Percentiles rank a stretch among this genome's conserved stretches.
Evolutionary conservation across 257 asterid species (phyloP).

Genomic region (Datura wrightii): DNA sequence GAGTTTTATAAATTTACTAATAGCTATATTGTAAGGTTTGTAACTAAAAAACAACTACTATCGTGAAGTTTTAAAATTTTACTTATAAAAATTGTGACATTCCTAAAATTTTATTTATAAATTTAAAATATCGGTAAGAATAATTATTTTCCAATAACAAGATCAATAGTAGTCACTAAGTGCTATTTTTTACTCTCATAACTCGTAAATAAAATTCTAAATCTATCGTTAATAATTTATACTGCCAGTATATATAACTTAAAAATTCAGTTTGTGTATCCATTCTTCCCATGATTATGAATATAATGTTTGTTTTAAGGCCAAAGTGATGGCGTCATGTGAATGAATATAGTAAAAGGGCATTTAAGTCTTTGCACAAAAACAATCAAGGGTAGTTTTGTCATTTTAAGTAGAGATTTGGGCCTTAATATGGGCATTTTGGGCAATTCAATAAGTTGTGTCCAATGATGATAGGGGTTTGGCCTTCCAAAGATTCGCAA

Average conservation of each 20-base stretch:
- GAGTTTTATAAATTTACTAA: background rate
- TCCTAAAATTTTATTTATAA: background rate
- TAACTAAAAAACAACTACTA: background rate
- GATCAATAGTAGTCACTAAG: background rate
- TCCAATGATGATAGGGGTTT: slow-evolving; percentile 53
- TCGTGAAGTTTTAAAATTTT: background rate
- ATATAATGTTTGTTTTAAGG: slow-evolving; percentile 42
- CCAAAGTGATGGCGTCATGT: slow-evolving; percentile 64
- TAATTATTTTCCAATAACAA: background rate
- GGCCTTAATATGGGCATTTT: slow-evolving; percentile 36
- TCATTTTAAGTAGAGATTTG: background rate
- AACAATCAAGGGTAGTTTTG: background rate
- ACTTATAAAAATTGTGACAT: background rate
- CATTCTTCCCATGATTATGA: slow-evolving; percentile 43
- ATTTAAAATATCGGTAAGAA: background rate
- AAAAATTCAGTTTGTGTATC: background rate
- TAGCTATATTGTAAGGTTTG: background rate
- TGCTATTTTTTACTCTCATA: background rate
- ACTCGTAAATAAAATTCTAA: background rate
- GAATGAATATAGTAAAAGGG: slow-evolving; percentile 55
- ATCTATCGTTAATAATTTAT: too few species aligned
- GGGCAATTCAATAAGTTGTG: slow-evolving; percentile 31
- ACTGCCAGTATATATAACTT: too few species aligned
- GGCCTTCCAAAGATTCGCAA: slow-evolving; percentile 76
- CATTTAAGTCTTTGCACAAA: slow-evolving; percentile 31